These are phyloP conservation scores for Cyberlindnera amylophila DNA, from an alignment of 805 yeast species.

Conservation along the genomic window DNA sequence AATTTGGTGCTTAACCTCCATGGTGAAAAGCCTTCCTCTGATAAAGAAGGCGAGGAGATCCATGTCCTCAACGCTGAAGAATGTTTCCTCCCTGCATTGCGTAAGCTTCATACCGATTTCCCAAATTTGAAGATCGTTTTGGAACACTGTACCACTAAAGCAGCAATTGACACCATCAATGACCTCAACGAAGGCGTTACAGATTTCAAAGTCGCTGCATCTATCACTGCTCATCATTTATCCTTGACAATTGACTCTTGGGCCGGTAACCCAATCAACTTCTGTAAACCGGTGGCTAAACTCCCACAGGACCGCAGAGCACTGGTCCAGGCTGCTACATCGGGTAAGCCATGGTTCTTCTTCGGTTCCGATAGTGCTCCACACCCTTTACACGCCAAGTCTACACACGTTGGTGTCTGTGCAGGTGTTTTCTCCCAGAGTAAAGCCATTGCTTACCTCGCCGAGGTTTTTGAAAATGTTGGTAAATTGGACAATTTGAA, in stretches of 20 bases:
- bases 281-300: constrained; percentile 97
- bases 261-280: constrained; percentile 95
- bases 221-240: constrained; percentile 95
- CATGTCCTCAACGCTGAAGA: constrained; percentile 94
- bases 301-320: constrained; percentile 81
- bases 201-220: constrained; percentile 71
- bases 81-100: constrained; percentile 83
- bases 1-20: constrained; percentile 81
- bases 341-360: constrained; percentile 89
- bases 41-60: constrained; percentile 56
- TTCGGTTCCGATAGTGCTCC: constrained; percentile 99
- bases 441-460: constrained; percentile 75
- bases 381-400: constrained; percentile 78
- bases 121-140: constrained; percentile 83
- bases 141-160: constrained; percentile 93
- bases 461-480: constrained; percentile 73
- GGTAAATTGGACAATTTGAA: constrained; percentile 63
- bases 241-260: constrained; percentile 86
- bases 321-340: constrained; percentile 79
- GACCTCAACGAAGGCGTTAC: constrained; percentile 48
- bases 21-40: constrained; percentile 85
- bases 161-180: constrained; percentile 76
- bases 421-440: constrained; percentile 98
- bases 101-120: constrained; percentile 72
- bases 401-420: constrained; percentile 77